Percentiles rank a stretch among this genome's conserved stretches.
phyloP scores from a whole-genome alignment of 2,329 filamentous ascomycete species.

The Daldinia sp. region DNA sequence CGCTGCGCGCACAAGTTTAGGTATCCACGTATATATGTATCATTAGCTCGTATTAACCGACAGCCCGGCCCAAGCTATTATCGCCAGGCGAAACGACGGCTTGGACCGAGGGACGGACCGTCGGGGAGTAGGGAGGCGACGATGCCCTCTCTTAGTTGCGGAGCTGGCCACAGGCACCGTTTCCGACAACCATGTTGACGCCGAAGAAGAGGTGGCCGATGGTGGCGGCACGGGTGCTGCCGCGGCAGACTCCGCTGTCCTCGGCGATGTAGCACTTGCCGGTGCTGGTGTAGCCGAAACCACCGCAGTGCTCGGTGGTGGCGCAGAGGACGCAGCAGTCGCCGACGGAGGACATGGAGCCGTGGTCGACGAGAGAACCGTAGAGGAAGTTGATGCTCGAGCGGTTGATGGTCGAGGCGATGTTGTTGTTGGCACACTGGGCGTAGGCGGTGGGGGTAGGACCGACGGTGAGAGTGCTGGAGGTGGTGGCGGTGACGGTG shows the following conservation, averaged over 20 bases:
- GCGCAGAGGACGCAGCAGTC: conserved; percentile 18
- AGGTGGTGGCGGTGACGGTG: not conserved
- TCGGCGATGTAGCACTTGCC: conserved; percentile 8
- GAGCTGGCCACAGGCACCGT: conserved; percentile 23
- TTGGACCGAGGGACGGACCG: not conserved
- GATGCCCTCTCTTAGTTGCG: not conserved
- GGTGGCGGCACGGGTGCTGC: not conserved
- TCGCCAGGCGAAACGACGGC: not conserved
- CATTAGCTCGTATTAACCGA: conserved; percentile 1
- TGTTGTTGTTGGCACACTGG: conserved; percentile 13
- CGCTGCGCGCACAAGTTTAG: not conserved
- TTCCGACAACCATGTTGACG: conserved; percentile 6
- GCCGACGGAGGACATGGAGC: not conserved
- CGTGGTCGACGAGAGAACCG: not conserved
- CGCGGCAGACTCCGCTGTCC: conserved; percentile 8
- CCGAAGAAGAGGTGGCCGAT: not conserved
- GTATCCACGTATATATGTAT: not conserved
- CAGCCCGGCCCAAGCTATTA: not conserved
- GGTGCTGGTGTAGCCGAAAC: not conserved
- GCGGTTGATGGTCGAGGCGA: conserved; percentile 9
- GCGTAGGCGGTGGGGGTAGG: conserved; percentile 14
- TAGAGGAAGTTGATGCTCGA: conserved; percentile 14
- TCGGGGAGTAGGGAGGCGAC: not conserved
- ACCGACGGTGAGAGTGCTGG: conserved; percentile 13
- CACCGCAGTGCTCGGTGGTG: conserved; percentile 8